Conservation (phyloP, 108 stramenopile genomes). For the Discostella pseudostelligera region DNA sequence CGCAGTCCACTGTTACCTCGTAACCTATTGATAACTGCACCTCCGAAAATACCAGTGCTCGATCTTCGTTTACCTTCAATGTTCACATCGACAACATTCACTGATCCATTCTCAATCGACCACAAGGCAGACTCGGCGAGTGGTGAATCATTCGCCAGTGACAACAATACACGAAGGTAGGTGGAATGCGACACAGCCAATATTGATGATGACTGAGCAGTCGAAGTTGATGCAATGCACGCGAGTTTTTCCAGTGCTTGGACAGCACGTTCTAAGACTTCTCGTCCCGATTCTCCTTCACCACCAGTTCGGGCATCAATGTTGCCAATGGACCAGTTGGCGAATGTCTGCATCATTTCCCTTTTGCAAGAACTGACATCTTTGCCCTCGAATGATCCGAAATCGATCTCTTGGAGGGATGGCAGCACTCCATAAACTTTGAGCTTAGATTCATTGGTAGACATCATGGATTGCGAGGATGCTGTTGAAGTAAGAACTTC, state of each 20-base stretch:
- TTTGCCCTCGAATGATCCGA: constrained; percentile 68
- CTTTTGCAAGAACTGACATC: constrained; percentile 45
- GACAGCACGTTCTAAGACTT: constrained; percentile 42
- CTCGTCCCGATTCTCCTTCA: constrained; percentile 71
- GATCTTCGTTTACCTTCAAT: constrained; percentile 26
- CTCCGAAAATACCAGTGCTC: constrained; percentile 54
- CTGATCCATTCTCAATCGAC: constrained; percentile 58
- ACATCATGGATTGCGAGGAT: constrained; percentile 2
- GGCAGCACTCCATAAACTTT: constrained; percentile 33
- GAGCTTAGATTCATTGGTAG: neutral
- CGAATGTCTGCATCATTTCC: constrained; percentile 59
- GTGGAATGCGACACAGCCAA: constrained; percentile 71
- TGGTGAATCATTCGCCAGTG: constrained; percentile 50
- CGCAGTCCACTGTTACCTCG: constrained; percentile 11
- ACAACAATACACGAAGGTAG: constrained; percentile 60
- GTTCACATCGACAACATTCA: constrained; percentile 72
- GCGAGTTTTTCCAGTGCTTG: constrained; percentile 38
- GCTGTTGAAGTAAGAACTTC: constrained; percentile 32
- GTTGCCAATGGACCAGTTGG: constrained; percentile 60
- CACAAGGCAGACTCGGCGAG: constrained; percentile 53
- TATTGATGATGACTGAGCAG: constrained; percentile 18
- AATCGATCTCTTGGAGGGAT: constrained; percentile 69
- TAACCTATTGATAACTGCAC: constrained; percentile 30
- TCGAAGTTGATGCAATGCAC: constrained; percentile 28
- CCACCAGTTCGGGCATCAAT: constrained; percentile 55